Percentiles rank a stretch among this genome's conserved stretches.
phyloP scores from a whole-genome alignment of 495 filamentous ascomycete species.

The Penicillium daleae region DNA sequence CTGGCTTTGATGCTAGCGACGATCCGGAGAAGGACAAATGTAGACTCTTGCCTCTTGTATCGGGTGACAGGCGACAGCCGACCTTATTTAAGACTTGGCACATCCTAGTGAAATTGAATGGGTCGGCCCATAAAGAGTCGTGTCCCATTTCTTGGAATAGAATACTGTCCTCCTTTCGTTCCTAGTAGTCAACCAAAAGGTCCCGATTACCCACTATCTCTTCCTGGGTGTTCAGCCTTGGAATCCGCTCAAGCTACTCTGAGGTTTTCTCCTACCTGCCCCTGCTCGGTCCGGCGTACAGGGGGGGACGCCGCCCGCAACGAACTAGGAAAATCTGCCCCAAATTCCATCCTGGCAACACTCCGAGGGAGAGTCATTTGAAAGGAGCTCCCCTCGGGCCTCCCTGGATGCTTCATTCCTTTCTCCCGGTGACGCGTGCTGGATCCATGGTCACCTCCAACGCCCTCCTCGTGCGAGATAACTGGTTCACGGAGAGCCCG shows the following conservation, averaged over 20 bases:
- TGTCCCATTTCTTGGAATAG: not conserved
- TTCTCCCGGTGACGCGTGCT: conserved; percentile 8
- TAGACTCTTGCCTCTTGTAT: not conserved
- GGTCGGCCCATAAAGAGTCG: not conserved
- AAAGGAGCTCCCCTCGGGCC: not conserved
- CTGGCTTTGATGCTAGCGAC: conserved; percentile 19
- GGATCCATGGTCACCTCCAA: conserved; percentile 25
- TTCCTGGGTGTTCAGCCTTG: conserved; percentile 9
- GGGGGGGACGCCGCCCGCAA: conserved; percentile 6
- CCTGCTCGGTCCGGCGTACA: conserved; percentile 19
- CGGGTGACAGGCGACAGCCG: conserved; percentile 14
- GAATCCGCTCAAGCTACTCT: conserved; percentile 8
- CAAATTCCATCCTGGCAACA: not conserved
- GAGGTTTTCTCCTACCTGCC: conserved; percentile 6
- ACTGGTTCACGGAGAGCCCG: conserved; percentile 12
- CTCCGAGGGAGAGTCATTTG: not conserved
- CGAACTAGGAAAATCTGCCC: conserved; percentile 3
- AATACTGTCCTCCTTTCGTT: not conserved
- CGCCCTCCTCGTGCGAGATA: conserved; percentile 17
- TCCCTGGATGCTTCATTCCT: conserved; percentile 19
- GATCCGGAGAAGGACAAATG: conserved; percentile 25
- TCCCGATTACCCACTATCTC: conserved; percentile 3
- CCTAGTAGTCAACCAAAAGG: not conserved
- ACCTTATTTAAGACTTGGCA: conserved; percentile 12
- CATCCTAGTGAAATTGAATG: not conserved